A percentile compares a stretch with the other conserved stretches of the same genome.
Evolutionary conservation across 2,329 filamentous ascomycete genomes (phyloP).

Genomic region (Fusarium longipes): DNA sequence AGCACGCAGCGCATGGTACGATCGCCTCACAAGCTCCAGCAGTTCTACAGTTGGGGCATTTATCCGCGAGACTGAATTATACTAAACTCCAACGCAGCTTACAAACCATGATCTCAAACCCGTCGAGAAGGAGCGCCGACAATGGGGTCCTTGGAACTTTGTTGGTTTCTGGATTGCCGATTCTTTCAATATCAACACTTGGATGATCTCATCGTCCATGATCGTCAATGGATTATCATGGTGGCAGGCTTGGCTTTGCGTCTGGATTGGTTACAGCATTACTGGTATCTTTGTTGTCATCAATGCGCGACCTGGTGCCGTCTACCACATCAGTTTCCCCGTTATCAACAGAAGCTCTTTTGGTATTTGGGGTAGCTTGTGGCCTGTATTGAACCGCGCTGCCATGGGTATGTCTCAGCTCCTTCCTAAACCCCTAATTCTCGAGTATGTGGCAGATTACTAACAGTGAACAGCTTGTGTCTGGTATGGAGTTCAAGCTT

Average conservation of each 20-base stretch:
- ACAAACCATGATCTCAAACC: slow-evolving; percentile 85
- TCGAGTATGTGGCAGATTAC: not conserved
- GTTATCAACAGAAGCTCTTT: slow-evolving; percentile 83
- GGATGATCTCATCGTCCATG: slow-evolving; percentile 92
- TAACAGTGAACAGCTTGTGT: slow-evolving; percentile 69
- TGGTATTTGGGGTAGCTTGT: slow-evolving; percentile 88
- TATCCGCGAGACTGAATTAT: slow-evolving; percentile 12
- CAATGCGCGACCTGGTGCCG: slow-evolving; percentile 85
- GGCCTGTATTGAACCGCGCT: slow-evolving; percentile 91
- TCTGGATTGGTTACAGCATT: slow-evolving; percentile 87
- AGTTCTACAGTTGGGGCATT: not conserved
- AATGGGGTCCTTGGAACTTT: slow-evolving; percentile 91
- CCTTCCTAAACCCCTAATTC: not conserved
- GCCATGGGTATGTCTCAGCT: slow-evolving; percentile 68
- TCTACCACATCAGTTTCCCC: slow-evolving; percentile 90
- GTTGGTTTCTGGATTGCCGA: slow-evolving; percentile 89
- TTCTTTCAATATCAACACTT: slow-evolving; percentile 90
- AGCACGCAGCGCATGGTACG: slow-evolving; percentile 81
- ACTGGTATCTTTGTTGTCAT: slow-evolving; percentile 79
- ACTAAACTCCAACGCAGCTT: slow-evolving; percentile 60
- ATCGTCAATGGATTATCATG: slow-evolving; percentile 82
- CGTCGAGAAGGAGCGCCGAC: slow-evolving; percentile 81
- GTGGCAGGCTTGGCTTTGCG: slow-evolving; percentile 93
- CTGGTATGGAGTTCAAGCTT: slow-evolving; percentile 88
- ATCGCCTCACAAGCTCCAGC: slow-evolving; percentile 1